A percentile compares a stretch with the other conserved stretches of the same genome.
phyloP scores from a whole-genome alignment of 176 grass and related monocot genomes.

The Zoysia pacifica region DNA sequence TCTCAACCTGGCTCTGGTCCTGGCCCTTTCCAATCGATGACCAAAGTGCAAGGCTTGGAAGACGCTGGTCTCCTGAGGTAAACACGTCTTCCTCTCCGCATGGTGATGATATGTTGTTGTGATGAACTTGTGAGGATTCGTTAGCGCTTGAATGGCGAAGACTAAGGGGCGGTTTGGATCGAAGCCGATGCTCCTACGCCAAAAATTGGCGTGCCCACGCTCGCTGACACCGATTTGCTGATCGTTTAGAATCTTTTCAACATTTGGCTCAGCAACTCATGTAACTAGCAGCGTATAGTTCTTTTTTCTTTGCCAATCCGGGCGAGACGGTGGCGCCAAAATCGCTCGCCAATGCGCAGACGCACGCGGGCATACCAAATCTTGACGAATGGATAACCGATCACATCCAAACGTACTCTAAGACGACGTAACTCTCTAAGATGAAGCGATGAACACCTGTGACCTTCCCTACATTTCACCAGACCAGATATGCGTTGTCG shows the following conservation, averaged over 20 bases:
- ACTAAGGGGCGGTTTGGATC: no score
- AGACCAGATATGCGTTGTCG: background rate
- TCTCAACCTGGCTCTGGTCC: background rate
- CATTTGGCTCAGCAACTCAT: no score
- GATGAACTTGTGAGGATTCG: background rate
- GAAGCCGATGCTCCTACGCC: no score
- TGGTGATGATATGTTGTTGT: background rate
- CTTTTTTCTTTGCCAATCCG: no score
- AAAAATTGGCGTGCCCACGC: no score
- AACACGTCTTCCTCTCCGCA: background rate
- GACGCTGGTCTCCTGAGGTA: constrained; percentile 20
- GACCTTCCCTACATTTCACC: background rate
- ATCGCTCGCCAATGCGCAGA: no score
- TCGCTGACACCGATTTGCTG: no score
- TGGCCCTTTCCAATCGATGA: constrained; percentile 36
- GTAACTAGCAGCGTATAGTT: no score
- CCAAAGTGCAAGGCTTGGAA: background rate
- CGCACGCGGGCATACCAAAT: no score
- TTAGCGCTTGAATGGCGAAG: background rate
- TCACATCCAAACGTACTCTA: background rate
- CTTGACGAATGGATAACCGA: no score
- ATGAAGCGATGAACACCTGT: background rate
- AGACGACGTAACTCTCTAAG: background rate
- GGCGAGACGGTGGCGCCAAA: no score
- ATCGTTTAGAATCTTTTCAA: no score